Evolutionary conservation across 208 protist genomes (phyloP).

Genomic region (Leishmania aethiopica): DNA sequence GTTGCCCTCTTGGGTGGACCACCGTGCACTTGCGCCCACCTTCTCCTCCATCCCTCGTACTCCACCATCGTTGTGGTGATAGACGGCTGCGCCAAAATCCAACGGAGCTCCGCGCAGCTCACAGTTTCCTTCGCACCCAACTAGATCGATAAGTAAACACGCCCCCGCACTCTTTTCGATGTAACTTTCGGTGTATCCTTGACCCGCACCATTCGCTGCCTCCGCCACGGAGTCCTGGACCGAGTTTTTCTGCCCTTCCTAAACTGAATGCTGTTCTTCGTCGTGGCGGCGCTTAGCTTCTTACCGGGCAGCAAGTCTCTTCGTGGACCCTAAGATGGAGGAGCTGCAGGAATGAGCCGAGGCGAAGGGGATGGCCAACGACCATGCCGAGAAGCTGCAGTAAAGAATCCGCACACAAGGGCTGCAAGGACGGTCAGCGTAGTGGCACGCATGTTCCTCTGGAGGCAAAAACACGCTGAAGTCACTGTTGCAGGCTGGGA

Average conservation of each 20-base stretch:
- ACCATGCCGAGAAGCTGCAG: not conserved
- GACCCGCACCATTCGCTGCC: not conserved
- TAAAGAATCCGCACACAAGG: not conserved
- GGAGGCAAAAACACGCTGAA: not conserved
- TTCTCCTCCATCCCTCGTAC: too few relatives aligned
- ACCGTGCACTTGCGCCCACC: not conserved
- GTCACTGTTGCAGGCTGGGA: not conserved
- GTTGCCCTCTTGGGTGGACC: not conserved
- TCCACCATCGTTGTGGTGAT: not conserved
- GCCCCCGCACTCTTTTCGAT: too few relatives aligned
- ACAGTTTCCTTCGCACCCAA: not conserved
- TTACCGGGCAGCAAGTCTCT: not conserved
- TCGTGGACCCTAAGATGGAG: not conserved
- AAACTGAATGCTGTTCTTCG: not conserved
- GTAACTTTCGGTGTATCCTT: not conserved
- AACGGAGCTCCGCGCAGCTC: not conserved
- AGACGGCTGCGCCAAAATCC: not conserved
- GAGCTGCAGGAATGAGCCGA: not conserved
- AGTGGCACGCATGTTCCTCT: not conserved
- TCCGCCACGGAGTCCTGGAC: not conserved
- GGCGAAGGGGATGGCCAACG: not conserved
- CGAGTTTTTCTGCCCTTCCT: not conserved
- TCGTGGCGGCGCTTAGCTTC: not conserved
- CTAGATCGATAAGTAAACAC: not conserved
- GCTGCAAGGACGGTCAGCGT: not conserved